phyloP scores from a whole-genome alignment of 2,329 filamentous ascomycete species.

The Chaetomium sp. region DNA sequence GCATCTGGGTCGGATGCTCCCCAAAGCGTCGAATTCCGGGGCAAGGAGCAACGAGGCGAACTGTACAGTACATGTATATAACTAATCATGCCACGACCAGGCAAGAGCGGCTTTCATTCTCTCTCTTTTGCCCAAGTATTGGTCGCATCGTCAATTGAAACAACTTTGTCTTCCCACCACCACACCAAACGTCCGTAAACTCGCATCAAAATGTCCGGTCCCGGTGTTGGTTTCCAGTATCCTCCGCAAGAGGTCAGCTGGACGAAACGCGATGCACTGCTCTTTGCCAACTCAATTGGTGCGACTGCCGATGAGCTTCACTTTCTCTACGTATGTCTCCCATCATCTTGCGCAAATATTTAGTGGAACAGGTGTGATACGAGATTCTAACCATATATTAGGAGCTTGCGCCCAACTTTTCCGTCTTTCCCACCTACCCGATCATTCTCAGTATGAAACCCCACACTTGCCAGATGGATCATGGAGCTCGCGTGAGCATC shows the following conservation, averaged over 20 bases:
- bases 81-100: no score
- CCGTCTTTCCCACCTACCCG: slow-evolving; percentile 84
- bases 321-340: slow-evolving; percentile 69
- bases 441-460: slow-evolving; percentile 63
- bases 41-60: no score
- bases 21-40: background rate
- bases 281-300: slow-evolving; percentile 88
- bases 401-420: slow-evolving; percentile 83
- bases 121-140: no score
- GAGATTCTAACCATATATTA: slow-evolving; percentile 29
- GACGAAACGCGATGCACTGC: slow-evolving; percentile 79
- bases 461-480: background rate
- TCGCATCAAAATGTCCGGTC: slow-evolving; percentile 35
- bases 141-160: background rate
- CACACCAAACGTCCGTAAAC: background rate
- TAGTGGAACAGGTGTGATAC: no score
- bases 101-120: no score
- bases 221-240: slow-evolving; percentile 71
- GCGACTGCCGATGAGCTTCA: slow-evolving; percentile 79
- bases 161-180: background rate
- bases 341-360: background rate
- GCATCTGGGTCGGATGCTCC: slow-evolving; percentile 15
- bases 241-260: slow-evolving; percentile 70
- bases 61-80: no score
- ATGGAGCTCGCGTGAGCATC: background rate